Evolutionary conservation across 1,284 basidiomycete species (phyloP).

Genomic region (Cryptococcus amylolentus): DNA sequence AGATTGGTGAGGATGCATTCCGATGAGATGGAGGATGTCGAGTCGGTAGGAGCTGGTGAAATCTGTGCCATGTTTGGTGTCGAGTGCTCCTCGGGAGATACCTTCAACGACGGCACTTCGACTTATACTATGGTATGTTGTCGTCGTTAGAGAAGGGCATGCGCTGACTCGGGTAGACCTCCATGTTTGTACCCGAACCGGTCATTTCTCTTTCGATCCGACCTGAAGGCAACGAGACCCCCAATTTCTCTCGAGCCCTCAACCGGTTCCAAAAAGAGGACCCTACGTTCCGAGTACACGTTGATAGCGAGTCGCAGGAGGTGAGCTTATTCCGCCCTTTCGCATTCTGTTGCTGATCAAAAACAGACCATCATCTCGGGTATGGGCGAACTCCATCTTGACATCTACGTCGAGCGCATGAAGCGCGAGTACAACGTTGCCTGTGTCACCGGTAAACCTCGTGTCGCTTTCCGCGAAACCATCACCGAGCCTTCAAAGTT

Average conservation of each 20-base stretch:
- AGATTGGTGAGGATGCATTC: constrained; percentile 96
- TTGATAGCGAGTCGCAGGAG: constrained; percentile 92
- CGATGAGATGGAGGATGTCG: constrained; percentile 99
- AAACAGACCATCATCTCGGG: constrained; percentile 95
- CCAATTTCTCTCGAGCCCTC: constrained; percentile 93
- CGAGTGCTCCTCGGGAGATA: constrained; percentile 97
- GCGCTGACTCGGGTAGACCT: constrained; percentile 59
- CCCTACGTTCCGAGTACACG: constrained; percentile 96
- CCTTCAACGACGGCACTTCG: constrained; percentile 89
- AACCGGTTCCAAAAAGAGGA: constrained; percentile 99
- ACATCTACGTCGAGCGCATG: constrained; percentile 99
- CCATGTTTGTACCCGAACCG: constrained; percentile 98
- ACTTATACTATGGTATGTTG: constrained; percentile 76
- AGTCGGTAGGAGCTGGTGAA: constrained; percentile 93
- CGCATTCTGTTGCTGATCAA: background rate
- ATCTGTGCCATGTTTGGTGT: constrained; percentile 99
- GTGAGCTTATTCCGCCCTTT: constrained; percentile 46
- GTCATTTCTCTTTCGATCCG: constrained; percentile 95
- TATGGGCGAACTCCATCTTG: constrained; percentile 98
- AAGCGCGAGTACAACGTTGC: constrained; percentile 94
- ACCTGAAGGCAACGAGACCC: constrained; percentile 85
- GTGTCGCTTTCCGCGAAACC: constrained; percentile 95
- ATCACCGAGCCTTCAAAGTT: constrained; percentile 79
- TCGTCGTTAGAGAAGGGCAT: background rate
- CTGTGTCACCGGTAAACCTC: constrained; percentile 91